Evolutionary conservation across 2,329 filamentous ascomycete species (phyloP), one percentile per base, ranked within the genome.

Genomic region (Penicillium sp.): DNA sequence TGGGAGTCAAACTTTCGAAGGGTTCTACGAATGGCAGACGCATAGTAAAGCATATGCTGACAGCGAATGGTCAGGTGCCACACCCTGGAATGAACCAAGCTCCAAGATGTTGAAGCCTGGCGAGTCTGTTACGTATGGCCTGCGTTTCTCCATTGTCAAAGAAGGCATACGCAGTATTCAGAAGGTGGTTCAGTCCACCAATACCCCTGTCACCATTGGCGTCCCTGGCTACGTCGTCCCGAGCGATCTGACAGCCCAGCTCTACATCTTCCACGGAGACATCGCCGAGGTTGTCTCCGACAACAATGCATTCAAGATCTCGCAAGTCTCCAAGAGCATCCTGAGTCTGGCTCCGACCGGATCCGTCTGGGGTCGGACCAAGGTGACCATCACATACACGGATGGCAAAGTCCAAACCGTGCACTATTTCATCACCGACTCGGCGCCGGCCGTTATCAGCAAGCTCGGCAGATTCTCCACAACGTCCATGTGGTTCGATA

Each of bases 11-110:
- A 83, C 80, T 0, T 88, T 84, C 59, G 85, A 88, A 65, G 85
- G 84, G 0, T 81, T 84, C 61, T 88, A 87, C 59, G 84, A 86
- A 63, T 88, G 84, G 84, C 82, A 86, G 63, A 78, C 82, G 0
- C 76, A 84, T 54, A 81, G 78, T 12, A 77, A 80, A 57, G 84
- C 84, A 0, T 87, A 80, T 72, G 82, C 82, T 0, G 81, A 86
- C 60, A 80, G 80, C 0, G 84, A 87, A 64, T 88, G 85, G 85
- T 76, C 74, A 0, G 67, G 58, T 0, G 73, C 71, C 0, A 67
- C 75, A 2, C 84, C 85, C 0, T 88, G 86, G 86, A 88, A 87
- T 63, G 41, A 70, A 2, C 78, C 84, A 0, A 82, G 82, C 0
- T 84, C 84, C 0, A 73, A 73, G 48, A 74, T 68, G 0, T 66